Evolutionary conservation across 129 eudicot genomes (phyloP), one percentile per base, ranked within the genome.

Genomic region (Solidago caesia): DNA sequence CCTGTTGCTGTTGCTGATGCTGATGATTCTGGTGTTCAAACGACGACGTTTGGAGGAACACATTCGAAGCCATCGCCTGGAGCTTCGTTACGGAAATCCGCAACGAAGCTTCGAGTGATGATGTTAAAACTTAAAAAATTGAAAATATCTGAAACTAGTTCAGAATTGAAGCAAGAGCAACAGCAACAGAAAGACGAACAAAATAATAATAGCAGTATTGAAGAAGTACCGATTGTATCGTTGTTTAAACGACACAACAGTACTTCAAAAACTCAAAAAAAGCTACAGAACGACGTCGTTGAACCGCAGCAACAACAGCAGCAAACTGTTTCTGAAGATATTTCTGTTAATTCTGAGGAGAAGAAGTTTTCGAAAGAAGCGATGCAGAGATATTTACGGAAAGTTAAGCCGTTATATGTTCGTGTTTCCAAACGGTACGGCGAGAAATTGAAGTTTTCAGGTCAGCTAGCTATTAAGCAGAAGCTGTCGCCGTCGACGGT

Each of bases 371-470:
- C 88, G 5, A 94, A 84, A 21, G 97, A 91, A 44, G 68, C 75
- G 71, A 75, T 94, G 87, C 91, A 87, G 72, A 94, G 71, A 83
- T 94, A 94, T 56, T 67, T 94, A 72, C 84, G 85, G 44, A 85
- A 85, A 82, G 93, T 94, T 53, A 94, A 94, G 82, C 99, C 97
- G 10, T 71, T 90, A 16, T 88, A 94, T 66, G 64, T 94, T 72
- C 96, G 92, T 5, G 97, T 87, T 45, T 90, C 97, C 27, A 89
- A 92, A 72, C 72, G 87, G 21, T 86, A 93, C 83, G 84, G 87
- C 2, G 96, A 84, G 64, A 86, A 88, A 52, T 51, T 86, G 63
- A 82, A 84, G 79, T 81, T 86, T 53, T 57, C 92, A 14, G 96
- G 92, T 4, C 83, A 74, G 67, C 75, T 47, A 8, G 61, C 46